phyloP scores from a whole-genome alignment of 306 rosid species.

The Vigna reflexopilosa region DNA sequence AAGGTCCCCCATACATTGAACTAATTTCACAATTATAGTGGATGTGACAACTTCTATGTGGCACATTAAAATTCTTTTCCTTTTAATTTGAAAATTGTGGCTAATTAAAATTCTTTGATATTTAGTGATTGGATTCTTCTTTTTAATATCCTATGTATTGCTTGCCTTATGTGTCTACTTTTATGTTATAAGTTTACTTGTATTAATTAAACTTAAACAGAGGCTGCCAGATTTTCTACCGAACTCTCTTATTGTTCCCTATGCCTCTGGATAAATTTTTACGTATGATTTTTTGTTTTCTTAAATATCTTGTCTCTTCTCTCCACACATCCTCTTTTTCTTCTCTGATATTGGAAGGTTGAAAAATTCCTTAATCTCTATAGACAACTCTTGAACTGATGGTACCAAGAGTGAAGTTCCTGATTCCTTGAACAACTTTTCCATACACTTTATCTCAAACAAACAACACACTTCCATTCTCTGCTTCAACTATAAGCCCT shows the following conservation, averaged over 20 bases:
- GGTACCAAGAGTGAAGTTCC: not conserved
- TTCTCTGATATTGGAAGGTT: slow-evolving; percentile 5
- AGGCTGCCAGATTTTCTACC: too few relatives aligned
- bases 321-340: not conserved
- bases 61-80: too few relatives aligned
- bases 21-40: slow-evolving; percentile 28
- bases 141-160: too few relatives aligned
- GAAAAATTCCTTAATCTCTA: not conserved
- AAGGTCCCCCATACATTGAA: slow-evolving; percentile 61
- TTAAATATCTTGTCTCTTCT: not conserved
- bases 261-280: not conserved
- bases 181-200: too few relatives aligned
- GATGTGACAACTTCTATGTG: not conserved
- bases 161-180: too few relatives aligned
- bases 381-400: slow-evolving; percentile 39
- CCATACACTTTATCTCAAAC: too few relatives aligned
- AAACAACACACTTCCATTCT: not conserved
- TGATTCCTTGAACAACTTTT: not conserved
- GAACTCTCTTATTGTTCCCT: too few relatives aligned
- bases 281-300: slow-evolving; percentile 3
- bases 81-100: too few relatives aligned
- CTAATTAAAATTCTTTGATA: too few relatives aligned
- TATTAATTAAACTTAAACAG: too few relatives aligned
- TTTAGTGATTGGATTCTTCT: too few relatives aligned
- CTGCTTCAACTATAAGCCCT: too few relatives aligned